These are phyloP conservation scores for Colletotrichum sojae DNA, from an alignment of 2,329 filamentous ascomycete genomes.

Conservation along the genomic window DNA sequence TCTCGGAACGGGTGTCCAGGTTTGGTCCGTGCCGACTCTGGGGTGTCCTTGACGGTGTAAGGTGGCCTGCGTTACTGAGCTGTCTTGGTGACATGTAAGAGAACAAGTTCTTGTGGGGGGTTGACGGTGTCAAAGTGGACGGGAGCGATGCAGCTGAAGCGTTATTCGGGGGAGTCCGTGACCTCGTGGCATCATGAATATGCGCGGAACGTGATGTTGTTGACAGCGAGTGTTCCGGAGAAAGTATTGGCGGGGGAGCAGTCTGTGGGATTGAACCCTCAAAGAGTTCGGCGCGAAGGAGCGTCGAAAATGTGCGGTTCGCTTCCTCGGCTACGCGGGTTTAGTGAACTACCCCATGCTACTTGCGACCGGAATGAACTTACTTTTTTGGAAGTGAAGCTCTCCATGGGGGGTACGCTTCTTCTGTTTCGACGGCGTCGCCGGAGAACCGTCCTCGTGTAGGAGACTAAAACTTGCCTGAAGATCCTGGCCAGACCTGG, in stretches of 20 bases:
- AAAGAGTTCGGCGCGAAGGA: slow-evolving; percentile 93
- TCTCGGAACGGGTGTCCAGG: slow-evolving; percentile 88
- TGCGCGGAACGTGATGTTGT: slow-evolving; percentile 65
- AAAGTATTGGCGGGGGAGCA: slow-evolving; percentile 74
- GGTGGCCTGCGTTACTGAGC: slow-evolving; percentile 81
- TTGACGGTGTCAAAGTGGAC: slow-evolving; percentile 87
- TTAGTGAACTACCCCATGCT: background rate
- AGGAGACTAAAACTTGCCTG: slow-evolving; percentile 93
- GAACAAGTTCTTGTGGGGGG: slow-evolving; percentile 97
- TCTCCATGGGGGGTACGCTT: slow-evolving; percentile 90
- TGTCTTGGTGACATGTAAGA: slow-evolving; percentile 86
- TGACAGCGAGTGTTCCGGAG: slow-evolving; percentile 69
- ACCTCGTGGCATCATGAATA: slow-evolving; percentile 76
- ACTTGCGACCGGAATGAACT: slow-evolving; percentile 48
- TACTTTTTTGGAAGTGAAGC: slow-evolving; percentile 94
- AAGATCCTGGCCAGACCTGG: slow-evolving; percentile 91
- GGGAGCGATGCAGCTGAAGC: slow-evolving; percentile 73
- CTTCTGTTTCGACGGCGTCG: slow-evolving; percentile 88
- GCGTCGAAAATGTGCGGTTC: slow-evolving; percentile 89
- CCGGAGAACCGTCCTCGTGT: slow-evolving; percentile 92
- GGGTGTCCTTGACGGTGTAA: slow-evolving; percentile 90
- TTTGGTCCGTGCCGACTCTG: slow-evolving; percentile 91
- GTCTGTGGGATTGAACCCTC: slow-evolving; percentile 89
- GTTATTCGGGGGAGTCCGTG: slow-evolving; percentile 85
- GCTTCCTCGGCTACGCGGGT: slow-evolving; percentile 82